Percentiles rank a stretch among this genome's conserved stretches.
phyloP scores from a whole-genome alignment of 2,329 filamentous ascomycete genomes.

The Cryphonectria carpinicola region DNA sequence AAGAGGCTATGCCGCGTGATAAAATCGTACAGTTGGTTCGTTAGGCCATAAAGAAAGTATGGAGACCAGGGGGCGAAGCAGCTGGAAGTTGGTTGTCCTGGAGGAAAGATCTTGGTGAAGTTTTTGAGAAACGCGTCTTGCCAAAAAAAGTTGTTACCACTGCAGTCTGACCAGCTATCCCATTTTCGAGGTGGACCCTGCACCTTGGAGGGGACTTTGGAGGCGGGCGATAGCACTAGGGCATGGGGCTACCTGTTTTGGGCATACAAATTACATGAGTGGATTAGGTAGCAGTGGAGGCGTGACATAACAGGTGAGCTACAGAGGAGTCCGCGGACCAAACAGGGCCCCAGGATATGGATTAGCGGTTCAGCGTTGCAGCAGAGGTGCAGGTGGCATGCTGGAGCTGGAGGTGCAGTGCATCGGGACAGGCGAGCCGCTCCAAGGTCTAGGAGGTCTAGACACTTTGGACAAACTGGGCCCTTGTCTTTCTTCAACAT shows the following conservation, averaged over 20 bases:
- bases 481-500: conserved; percentile 15
- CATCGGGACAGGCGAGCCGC: conserved; percentile 8
- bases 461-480: conserved; percentile 8
- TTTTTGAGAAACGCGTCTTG: neutral
- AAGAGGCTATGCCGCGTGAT: neutral
- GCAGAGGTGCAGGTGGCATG: conserved; percentile 13
- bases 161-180: neutral
- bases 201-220: neutral
- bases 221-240: conserved; percentile 13
- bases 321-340: conserved; percentile 22
- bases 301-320: conserved; percentile 19
- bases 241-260: conserved; percentile 2
- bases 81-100: neutral
- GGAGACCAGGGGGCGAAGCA: neutral
- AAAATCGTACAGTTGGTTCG: neutral
- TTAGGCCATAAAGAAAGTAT: too few species aligned
- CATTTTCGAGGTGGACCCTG: neutral
- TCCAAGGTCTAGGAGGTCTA: neutral
- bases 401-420: conserved; percentile 4
- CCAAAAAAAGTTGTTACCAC: neutral
- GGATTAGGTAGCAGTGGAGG: conserved; percentile 12
- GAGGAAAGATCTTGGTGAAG: neutral
- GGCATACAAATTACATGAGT: neutral
- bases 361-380: conserved; percentile 13
- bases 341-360: conserved; percentile 19